A percentile compares a stretch with the other conserved stretches of the same genome.
These are phyloP conservation scores for Aspergillus pseudoviridinutans DNA, from an alignment of 2,329 filamentous ascomycete species.

Conservation along the genomic window DNA sequence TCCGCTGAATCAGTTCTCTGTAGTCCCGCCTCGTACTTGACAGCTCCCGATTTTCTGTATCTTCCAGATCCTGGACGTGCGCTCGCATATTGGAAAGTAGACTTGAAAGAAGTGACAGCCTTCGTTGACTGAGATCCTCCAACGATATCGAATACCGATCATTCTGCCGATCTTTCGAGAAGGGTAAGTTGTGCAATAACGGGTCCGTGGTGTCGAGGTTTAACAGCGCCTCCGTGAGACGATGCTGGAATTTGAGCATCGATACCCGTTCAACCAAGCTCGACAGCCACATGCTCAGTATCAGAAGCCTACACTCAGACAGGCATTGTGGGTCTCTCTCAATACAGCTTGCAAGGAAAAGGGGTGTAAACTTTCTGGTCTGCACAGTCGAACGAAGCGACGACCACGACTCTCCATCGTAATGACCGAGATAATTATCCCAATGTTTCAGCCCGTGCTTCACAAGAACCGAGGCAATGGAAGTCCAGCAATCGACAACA, in stretches of 20 bases:
- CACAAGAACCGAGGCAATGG: conserved; percentile 46
- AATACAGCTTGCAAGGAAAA: conserved; percentile 45
- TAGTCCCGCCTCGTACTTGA: conserved; percentile 44
- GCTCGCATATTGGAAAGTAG: conserved; percentile 59
- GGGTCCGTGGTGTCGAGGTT: conserved; percentile 45
- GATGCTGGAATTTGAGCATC: conserved; percentile 58
- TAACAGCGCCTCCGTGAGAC: conserved; percentile 52
- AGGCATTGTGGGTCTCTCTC: conserved; percentile 40
- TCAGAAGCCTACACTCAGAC: conserved; percentile 44
- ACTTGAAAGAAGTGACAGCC: conserved; percentile 53
- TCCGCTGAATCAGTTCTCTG: conserved; percentile 47
- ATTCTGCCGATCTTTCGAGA: conserved; percentile 39
- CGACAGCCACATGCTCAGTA: conserved; percentile 52
- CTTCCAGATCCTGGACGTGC: conserved; percentile 38
- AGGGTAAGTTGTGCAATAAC: conserved; percentile 56
- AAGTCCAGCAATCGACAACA: conserved; percentile 54
- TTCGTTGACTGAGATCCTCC: conserved; percentile 51
- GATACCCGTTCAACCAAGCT: conserved; percentile 58
- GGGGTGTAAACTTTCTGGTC: conserved; percentile 45
- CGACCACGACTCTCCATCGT: conserved; percentile 49
- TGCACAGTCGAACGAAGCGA: conserved; percentile 45
- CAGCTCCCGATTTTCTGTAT: conserved; percentile 28
- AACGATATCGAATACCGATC: conserved; percentile 46
- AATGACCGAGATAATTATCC: conserved; percentile 54
- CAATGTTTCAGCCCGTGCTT: conserved; percentile 47